A percentile compares a stretch with the other conserved stretches of the same genome.
These are phyloP conservation scores for Fusarium sp. DNA, from an alignment of 2,329 filamentous ascomycete species.

Conservation along the genomic window DNA sequence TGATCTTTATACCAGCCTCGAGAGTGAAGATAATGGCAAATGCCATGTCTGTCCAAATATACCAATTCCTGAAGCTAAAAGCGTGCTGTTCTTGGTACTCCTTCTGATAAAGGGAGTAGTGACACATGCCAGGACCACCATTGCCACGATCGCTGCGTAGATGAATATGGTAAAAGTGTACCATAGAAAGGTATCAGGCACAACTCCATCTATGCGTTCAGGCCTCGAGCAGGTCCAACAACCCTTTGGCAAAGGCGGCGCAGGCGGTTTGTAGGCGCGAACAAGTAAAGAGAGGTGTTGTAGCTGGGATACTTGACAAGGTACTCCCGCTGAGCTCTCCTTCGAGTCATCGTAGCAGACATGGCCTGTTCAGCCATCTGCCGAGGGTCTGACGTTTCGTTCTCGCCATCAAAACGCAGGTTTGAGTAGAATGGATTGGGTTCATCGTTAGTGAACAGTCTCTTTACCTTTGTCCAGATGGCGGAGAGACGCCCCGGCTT, in stretches of 20 bases:
- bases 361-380: constrained; percentile 93
- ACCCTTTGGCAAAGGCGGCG: constrained; percentile 87
- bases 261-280: constrained; percentile 81
- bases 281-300: constrained; percentile 92
- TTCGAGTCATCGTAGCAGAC: constrained; percentile 82
- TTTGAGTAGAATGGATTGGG: constrained; percentile 96
- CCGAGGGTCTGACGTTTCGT: constrained; percentile 84
- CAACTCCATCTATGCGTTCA: constrained; percentile 88
- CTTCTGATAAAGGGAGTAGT: constrained; percentile 96
- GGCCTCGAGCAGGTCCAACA: constrained; percentile 90
- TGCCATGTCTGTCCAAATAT: constrained; percentile 91
- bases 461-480: constrained; percentile 71
- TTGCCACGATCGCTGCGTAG: constrained; percentile 92
- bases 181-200: constrained; percentile 91
- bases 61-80: constrained; percentile 83
- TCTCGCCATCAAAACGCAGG: constrained; percentile 74
- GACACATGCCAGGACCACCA: constrained; percentile 96
- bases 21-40: constrained; percentile 89
- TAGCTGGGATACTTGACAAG: constrained; percentile 88
- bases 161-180: constrained; percentile 94
- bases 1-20: constrained; percentile 90
- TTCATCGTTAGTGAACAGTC: constrained; percentile 72
- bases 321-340: constrained; percentile 91
- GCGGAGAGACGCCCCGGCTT: constrained; percentile 70
- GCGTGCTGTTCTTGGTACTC: constrained; percentile 77